Conservation (phyloP, 2,329 filamentous ascomycete genomes). For the Sporothrix pallida region DNA sequence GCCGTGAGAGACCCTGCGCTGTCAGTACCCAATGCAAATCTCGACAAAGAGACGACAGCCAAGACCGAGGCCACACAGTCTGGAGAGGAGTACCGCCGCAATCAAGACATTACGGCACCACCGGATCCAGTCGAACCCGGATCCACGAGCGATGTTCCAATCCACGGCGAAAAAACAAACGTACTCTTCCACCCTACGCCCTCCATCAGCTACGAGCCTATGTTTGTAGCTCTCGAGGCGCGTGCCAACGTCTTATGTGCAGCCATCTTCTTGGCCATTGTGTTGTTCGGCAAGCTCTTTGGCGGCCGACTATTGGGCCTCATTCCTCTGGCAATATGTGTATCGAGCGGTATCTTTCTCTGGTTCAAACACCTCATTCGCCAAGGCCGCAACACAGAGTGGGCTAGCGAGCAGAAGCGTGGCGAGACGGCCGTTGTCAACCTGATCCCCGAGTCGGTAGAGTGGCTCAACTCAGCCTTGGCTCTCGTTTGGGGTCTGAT, state of each 20-base stretch:
- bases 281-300: conserved; percentile 79
- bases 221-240: conserved; percentile 77
- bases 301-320: conserved; percentile 79
- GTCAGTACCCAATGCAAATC: conserved; percentile 86
- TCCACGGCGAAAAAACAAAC: conserved; percentile 95
- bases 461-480: conserved; percentile 94
- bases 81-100: conserved; percentile 78
- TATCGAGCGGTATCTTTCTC: conserved; percentile 79
- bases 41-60: conserved; percentile 74
- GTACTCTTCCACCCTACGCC: conserved; percentile 95
- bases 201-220: conserved; percentile 85
- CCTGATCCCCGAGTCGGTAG: conserved; percentile 88
- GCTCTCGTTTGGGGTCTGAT: conserved; percentile 87
- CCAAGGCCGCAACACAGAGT: conserved; percentile 82
- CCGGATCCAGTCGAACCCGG: conserved; percentile 84
- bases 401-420: conserved; percentile 83
- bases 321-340: conserved; percentile 72
- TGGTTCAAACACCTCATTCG: conserved; percentile 89
- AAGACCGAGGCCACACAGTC: conserved; percentile 74
- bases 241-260: conserved; percentile 73
- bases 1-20: conserved; percentile 75
- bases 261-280: conserved; percentile 73
- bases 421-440: conserved; percentile 87
- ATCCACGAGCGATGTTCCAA: conserved; percentile 89
- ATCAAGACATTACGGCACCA: conserved; percentile 88